Evolutionary conservation across 768 basidiomycete species (phyloP).

Genomic region (Boletus coccyginus): DNA sequence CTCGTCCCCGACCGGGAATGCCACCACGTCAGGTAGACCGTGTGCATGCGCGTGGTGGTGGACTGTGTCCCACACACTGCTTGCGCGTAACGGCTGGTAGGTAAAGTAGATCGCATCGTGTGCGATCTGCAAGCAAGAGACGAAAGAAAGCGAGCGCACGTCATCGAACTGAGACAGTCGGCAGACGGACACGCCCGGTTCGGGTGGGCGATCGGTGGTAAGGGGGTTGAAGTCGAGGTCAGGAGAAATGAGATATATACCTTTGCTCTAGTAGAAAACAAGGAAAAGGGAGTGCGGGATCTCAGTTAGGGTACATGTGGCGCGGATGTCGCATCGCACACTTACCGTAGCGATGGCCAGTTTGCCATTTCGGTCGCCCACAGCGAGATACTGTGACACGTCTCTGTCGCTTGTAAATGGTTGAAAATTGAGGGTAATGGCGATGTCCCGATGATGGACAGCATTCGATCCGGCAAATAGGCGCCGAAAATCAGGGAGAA

Average conservation of each 20-base stretch:
- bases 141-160: conserved; percentile 12
- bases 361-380: conserved; percentile 37
- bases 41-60: background rate
- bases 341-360: conserved; percentile 48
- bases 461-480: conserved; percentile 25
- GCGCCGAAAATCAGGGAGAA: conserved; percentile 27
- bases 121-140: conserved; percentile 57
- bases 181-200: conserved; percentile 29
- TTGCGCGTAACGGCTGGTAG: conserved; percentile 15
- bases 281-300: background rate
- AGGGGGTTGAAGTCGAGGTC: conserved; percentile 21
- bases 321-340: background rate
- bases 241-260: conserved; percentile 26
- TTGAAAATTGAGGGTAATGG: conserved; percentile 25
- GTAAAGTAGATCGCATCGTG: conserved; percentile 52
- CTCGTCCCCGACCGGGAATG: conserved; percentile 3
- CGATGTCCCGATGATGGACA: conserved; percentile 40
- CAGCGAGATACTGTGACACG: conserved; percentile 48
- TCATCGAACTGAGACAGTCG: conserved; percentile 17
- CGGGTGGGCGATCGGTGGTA: conserved; percentile 30
- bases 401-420: conserved; percentile 9
- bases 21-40: background rate
- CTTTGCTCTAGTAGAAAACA: conserved; percentile 15
- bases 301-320: background rate
- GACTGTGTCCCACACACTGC: background rate